A percentile compares a stretch with the other conserved stretches of the same genome.
phyloP scores from a whole-genome alignment of 139 green algal genomes.

The Chlamydomonas applanata region DNA sequence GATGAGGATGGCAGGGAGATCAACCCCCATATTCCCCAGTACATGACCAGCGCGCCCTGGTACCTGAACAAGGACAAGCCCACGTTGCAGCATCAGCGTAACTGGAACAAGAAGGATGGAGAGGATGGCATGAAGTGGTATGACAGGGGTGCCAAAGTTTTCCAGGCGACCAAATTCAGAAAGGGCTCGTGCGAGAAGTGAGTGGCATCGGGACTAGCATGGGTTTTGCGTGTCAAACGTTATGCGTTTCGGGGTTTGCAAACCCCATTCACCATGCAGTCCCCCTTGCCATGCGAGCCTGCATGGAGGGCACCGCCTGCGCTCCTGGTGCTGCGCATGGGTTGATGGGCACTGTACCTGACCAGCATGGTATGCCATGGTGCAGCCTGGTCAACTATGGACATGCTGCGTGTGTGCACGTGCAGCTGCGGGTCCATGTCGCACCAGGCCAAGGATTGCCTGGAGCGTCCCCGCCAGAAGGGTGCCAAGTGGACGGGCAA shows the following conservation, averaged over 20 bases:
- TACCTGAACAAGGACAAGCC: constrained; percentile 90
- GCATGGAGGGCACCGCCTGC: too few species aligned
- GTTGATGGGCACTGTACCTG: too few species aligned
- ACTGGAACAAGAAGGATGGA: constrained; percentile 81
- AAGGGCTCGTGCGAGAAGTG: constrained; percentile 98
- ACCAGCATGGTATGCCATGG: background rate
- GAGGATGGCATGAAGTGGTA: constrained; percentile 73
- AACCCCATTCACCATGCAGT: background rate
- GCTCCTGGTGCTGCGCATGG: too few species aligned
- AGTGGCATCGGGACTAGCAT: constrained; percentile 20
- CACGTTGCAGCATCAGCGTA: constrained; percentile 96
- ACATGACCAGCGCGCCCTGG: constrained; percentile 96
- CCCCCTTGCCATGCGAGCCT: too few species aligned
- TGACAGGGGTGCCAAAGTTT: constrained; percentile 87
- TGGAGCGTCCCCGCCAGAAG: constrained; percentile 88
- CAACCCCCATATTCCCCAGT: constrained; percentile 99
- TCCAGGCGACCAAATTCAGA: constrained; percentile 92
- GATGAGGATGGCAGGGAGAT: constrained; percentile 99
- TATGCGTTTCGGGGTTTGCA: background rate
- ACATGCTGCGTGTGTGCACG: background rate
- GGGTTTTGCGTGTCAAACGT: background rate
- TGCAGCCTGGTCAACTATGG: background rate
- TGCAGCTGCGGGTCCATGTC: constrained; percentile 93
- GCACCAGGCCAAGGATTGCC: constrained; percentile 94
- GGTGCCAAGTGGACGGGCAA: constrained; percentile 88